Conservation (phyloP, 495 filamentous ascomycete genomes). For the Trichoderma virens region DNA sequence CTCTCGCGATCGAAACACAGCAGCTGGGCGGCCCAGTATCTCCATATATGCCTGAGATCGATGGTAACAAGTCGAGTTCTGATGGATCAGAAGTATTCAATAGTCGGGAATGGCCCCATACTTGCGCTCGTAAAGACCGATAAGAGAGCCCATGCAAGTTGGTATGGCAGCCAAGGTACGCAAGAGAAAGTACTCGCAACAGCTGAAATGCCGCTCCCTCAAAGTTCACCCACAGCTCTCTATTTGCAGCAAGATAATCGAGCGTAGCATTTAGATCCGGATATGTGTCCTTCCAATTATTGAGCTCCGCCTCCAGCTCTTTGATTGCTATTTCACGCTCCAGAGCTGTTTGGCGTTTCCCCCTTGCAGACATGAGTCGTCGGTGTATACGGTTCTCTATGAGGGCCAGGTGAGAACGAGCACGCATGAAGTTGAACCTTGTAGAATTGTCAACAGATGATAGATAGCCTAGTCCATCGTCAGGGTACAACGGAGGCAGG, state of each 20-base stretch:
- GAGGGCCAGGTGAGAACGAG: background rate
- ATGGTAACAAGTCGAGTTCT: background rate
- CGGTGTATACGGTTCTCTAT: background rate
- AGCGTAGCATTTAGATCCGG: background rate
- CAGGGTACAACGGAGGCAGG: background rate
- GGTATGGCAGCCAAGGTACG: background rate
- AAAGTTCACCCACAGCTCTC: background rate
- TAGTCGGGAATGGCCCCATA: background rate
- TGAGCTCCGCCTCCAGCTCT: background rate
- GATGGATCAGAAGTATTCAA: background rate
- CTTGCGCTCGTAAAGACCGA: background rate
- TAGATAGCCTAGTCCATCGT: background rate
- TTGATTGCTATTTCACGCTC: background rate
- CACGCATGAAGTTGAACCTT: background rate
- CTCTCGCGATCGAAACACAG: background rate
- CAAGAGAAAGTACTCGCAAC: background rate
- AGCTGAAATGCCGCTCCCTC: background rate
- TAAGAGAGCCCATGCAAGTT: background rate
- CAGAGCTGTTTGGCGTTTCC: background rate
- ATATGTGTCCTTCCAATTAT: background rate
- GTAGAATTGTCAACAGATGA: background rate
- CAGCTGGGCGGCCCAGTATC: background rate
- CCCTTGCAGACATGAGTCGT: background rate
- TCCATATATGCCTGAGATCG: background rate
- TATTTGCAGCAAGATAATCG: background rate